Evolutionary conservation across 805 yeast genomes (phyloP).

Genomic region (Vanderwaltozyma yarrowii): DNA sequence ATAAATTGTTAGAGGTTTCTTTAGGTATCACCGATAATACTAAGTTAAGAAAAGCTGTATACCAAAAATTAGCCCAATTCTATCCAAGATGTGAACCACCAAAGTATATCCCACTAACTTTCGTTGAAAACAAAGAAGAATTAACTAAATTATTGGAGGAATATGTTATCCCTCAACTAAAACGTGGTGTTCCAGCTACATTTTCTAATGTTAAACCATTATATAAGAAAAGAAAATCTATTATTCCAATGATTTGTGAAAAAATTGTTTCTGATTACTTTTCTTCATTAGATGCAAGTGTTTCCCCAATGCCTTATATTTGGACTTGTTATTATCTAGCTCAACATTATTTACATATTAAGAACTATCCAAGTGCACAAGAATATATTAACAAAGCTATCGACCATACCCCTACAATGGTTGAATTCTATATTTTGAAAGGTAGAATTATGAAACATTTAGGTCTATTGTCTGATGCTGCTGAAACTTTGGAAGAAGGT

Average conservation of each 20-base stretch:
- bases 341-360: conserved; percentile 58
- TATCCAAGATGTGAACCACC: conserved; percentile 85
- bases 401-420: conserved; percentile 69
- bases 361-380: conserved; percentile 45
- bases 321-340: conserved; percentile 75
- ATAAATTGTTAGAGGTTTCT: conserved; percentile 53
- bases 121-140: conserved; percentile 44
- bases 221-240: conserved; percentile 39
- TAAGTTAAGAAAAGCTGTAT: conserved; percentile 46
- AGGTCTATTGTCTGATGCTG: conserved; percentile 54
- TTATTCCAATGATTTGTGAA: conserved; percentile 36
- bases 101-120: conserved; percentile 64
- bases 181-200: conserved; percentile 81
- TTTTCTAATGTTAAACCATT: conserved; percentile 79
- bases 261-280: conserved; percentile 44
- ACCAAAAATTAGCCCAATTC: conserved; percentile 51
- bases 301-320: conserved; percentile 30
- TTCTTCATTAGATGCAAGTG: conserved; percentile 19
- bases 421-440: conserved; percentile 70
- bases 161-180: conserved; percentile 54
- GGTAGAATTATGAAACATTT: conserved; percentile 71
- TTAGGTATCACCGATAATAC: conserved; percentile 40
- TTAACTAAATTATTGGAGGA: conserved; percentile 34
- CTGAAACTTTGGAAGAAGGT: conserved; percentile 56
- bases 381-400: conserved; percentile 52